These are phyloP conservation scores for Bryoglossum gracile DNA, from an alignment of 495 filamentous ascomycete genomes.

Conservation along the genomic window DNA sequence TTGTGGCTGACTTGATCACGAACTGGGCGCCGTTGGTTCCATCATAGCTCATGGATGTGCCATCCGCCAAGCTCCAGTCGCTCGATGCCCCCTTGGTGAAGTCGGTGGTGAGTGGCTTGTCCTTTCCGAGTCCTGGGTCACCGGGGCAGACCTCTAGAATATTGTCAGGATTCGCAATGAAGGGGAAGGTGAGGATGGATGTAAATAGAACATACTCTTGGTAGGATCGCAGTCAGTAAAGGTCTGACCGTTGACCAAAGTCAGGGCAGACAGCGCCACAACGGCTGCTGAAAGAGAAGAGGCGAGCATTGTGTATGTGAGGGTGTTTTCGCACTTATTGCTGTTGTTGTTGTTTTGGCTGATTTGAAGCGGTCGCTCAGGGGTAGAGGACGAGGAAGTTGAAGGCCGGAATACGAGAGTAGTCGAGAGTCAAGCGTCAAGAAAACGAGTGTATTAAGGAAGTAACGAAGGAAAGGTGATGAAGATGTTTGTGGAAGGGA, in stretches of 20 bases:
- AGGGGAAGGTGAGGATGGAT: background rate
- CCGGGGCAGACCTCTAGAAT: conserved; percentile 21
- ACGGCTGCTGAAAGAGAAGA: conserved; percentile 13
- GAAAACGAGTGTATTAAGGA: conserved; percentile 5
- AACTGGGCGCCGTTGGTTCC: conserved; percentile 19
- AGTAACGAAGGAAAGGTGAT: background rate
- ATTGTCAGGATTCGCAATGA: conserved; percentile 14
- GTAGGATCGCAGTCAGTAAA: conserved; percentile 25
- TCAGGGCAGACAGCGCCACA: conserved; percentile 8
- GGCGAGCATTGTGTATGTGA: conserved; percentile 11
- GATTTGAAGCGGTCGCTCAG: background rate
- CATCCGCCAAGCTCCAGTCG: conserved; percentile 12
- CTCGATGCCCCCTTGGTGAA: conserved; percentile 21
- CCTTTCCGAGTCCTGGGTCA: conserved; percentile 21
- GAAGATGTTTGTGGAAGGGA: background rate
- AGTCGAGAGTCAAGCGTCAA: background rate
- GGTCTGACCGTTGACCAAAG: conserved; percentile 21
- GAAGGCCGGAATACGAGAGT: background rate
- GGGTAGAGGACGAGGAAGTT: background rate
- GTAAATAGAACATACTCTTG: conserved; percentile 19
- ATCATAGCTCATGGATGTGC: conserved; percentile 21
- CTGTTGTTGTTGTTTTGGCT: conserved; percentile 1
- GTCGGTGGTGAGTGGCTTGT: conserved; percentile 22
- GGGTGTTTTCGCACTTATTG: background rate
- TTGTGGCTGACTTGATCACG: conserved; percentile 32